Percentiles rank a stretch among this genome's conserved stretches.
These are phyloP conservation scores for Zangia roseola DNA, from an alignment of 768 basidiomycete species.

Conservation along the genomic window DNA sequence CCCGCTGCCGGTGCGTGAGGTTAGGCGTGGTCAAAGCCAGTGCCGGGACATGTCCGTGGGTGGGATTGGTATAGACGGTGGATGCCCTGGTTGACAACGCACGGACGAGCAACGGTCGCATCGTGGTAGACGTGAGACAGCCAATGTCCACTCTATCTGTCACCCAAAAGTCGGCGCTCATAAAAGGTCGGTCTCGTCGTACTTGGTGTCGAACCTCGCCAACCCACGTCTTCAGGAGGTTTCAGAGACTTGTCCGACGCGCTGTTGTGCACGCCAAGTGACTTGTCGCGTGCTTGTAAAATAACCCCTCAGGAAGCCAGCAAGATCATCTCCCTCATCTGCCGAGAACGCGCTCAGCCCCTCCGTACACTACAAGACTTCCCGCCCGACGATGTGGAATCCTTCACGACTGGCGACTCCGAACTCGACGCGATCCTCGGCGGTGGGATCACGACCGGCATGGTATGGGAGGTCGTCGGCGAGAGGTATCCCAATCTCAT, in stretches of 20 bases:
- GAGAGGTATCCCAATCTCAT: constrained; percentile 62
- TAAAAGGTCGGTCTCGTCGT: constrained; percentile 33
- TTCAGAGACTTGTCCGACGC: constrained; percentile 49
- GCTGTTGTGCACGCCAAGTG: constrained; percentile 46
- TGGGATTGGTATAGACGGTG: constrained; percentile 45
- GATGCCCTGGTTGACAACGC: constrained; percentile 40
- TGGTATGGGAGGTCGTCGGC: constrained; percentile 85
- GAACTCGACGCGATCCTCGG: constrained; percentile 67
- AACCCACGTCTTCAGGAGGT: constrained; percentile 40
- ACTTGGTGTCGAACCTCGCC: not conserved
- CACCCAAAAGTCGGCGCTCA: constrained; percentile 35
- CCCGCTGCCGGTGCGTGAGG: constrained; percentile 49
- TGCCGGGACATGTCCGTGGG: constrained; percentile 36
- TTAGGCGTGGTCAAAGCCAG: constrained; percentile 53
- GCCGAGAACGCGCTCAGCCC: constrained; percentile 39
- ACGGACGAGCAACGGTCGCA: constrained; percentile 16
- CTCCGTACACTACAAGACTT: constrained; percentile 43
- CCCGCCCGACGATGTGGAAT: constrained; percentile 38
- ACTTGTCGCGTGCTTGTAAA: constrained; percentile 56
- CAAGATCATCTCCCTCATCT: constrained; percentile 49
- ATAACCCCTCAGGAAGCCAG: constrained; percentile 49
- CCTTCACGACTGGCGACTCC: constrained; percentile 73
- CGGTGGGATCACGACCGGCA: constrained; percentile 76
- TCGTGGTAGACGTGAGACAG: constrained; percentile 10
- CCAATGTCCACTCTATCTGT: constrained; percentile 25